Percentiles rank a stretch among this genome's conserved stretches.
These are phyloP conservation scores for Fusarium drepaniforme DNA, from an alignment of 2,329 filamentous ascomycete genomes.

Conservation along the genomic window DNA sequence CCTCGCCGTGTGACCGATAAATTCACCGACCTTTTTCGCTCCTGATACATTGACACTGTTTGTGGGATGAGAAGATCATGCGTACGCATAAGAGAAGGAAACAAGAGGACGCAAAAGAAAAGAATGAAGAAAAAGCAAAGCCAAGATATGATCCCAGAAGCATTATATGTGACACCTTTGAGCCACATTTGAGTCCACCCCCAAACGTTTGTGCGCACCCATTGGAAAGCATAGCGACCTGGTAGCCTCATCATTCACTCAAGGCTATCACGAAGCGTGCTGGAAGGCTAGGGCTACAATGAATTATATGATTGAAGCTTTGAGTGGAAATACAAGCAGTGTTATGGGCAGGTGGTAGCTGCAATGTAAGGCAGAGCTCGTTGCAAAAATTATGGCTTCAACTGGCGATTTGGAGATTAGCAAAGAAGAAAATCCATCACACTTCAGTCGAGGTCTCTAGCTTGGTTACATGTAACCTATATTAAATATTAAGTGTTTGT, in stretches of 20 bases:
- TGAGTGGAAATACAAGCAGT: background rate
- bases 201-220: background rate
- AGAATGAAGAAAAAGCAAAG: background rate
- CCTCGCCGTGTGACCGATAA: background rate
- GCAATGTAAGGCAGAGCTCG: background rate
- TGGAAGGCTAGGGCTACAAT: background rate
- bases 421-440: background rate
- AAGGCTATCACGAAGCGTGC: background rate
- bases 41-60: background rate
- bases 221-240: background rate
- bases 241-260: background rate
- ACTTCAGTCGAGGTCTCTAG: background rate
- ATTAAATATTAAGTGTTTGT: background rate
- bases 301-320: background rate
- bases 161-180: too few relatives aligned
- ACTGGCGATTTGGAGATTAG: background rate
- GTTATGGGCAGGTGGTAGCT: background rate
- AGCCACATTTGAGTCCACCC: too few relatives aligned
- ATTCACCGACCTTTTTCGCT: background rate
- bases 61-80: background rate
- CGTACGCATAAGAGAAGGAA: background rate
- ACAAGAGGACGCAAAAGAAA: too few relatives aligned
- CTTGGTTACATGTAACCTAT: background rate
- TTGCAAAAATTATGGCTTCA: background rate
- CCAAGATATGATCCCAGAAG: too few relatives aligned